Evolutionary conservation across 2,329 filamentous ascomycete genomes (phyloP).

Genomic region (Clathrospora elynae): DNA sequence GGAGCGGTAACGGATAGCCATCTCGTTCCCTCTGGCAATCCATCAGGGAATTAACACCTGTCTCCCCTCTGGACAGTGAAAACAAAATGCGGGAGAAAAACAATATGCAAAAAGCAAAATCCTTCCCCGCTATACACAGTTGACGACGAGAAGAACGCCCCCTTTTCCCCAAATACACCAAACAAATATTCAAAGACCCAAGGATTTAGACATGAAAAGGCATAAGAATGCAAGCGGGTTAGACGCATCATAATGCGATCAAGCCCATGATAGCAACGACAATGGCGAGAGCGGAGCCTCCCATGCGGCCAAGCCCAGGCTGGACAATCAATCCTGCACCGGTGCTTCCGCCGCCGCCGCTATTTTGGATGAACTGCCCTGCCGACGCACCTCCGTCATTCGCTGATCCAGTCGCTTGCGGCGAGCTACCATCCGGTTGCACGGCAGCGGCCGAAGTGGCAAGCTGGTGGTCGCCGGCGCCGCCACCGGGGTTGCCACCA

Average conservation of each 20-base stretch:
- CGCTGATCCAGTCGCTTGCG: constrained; percentile 9
- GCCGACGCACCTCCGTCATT: neutral
- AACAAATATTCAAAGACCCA: constrained; percentile 4
- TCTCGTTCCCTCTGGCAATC: too few relatives aligned
- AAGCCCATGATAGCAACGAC: constrained; percentile 42
- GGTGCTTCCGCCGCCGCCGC: constrained; percentile 15
- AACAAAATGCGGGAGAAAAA: too few relatives aligned
- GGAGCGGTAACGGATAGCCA: too few relatives aligned
- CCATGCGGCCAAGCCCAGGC: constrained; percentile 33
- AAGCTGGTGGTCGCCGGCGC: constrained; percentile 54
- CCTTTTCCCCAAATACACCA: neutral
- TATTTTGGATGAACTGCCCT: constrained; percentile 36
- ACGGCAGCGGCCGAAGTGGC: constrained; percentile 26
- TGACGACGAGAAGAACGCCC: too few relatives aligned
- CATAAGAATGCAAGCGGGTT: neutral
- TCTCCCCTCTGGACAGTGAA: too few relatives aligned
- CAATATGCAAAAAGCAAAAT: too few relatives aligned
- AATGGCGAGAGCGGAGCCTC: constrained; percentile 43
- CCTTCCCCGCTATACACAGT: too few relatives aligned
- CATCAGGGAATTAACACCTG: too few relatives aligned
- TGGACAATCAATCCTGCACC: constrained; percentile 28
- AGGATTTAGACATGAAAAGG: neutral
- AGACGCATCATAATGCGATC: constrained; percentile 31
- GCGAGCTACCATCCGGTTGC: constrained; percentile 1
- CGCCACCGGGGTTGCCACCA: constrained; percentile 59